phyloP scores from a whole-genome alignment of 495 filamentous ascomycete species.

The Talaromyces nanjingensis region DNA sequence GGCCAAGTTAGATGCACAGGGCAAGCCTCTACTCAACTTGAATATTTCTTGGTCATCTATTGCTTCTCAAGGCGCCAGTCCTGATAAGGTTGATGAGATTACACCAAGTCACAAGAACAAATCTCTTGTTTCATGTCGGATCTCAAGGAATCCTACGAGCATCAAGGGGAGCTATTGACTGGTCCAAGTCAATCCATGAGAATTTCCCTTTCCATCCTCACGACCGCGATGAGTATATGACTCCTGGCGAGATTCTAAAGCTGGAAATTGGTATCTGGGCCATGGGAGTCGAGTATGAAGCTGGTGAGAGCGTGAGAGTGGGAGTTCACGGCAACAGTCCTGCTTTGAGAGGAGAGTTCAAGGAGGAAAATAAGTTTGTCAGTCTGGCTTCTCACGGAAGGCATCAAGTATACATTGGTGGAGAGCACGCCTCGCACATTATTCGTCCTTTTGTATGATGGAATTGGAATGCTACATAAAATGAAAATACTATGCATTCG shows the following conservation, averaged over 20 bases:
- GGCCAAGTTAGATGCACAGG: constrained; percentile 27
- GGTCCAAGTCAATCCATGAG: constrained; percentile 17
- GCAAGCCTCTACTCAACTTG: constrained; percentile 23
- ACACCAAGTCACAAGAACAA: constrained; percentile 18
- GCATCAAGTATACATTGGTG: constrained; percentile 19
- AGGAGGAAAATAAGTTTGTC: constrained; percentile 7
- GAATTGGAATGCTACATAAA: not conserved
- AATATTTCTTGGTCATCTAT: constrained; percentile 27
- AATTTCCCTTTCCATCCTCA: constrained; percentile 30
- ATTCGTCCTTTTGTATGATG: constrained; percentile 4
- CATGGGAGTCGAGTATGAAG: constrained; percentile 26
- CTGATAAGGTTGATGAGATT: constrained; percentile 19
- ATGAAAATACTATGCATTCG: not conserved
- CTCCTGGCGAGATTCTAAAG: constrained; percentile 23
- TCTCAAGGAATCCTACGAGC: constrained; percentile 30
- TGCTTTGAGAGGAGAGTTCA: constrained; percentile 9
- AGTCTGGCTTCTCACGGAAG: constrained; percentile 9
- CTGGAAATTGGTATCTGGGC: constrained; percentile 28
- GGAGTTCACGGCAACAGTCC: constrained; percentile 17
- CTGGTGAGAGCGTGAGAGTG: constrained; percentile 21
- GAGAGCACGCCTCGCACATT: not conserved
- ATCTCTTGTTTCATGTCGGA: constrained; percentile 22
- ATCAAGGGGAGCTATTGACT: constrained; percentile 24
- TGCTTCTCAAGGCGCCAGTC: not conserved
- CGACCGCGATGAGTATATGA: constrained; percentile 23